Percentiles rank a stretch among this genome's conserved stretches.
Evolutionary conservation across 805 yeast genomes (phyloP).

Genomic region (Cyberlindnera lachancei): DNA sequence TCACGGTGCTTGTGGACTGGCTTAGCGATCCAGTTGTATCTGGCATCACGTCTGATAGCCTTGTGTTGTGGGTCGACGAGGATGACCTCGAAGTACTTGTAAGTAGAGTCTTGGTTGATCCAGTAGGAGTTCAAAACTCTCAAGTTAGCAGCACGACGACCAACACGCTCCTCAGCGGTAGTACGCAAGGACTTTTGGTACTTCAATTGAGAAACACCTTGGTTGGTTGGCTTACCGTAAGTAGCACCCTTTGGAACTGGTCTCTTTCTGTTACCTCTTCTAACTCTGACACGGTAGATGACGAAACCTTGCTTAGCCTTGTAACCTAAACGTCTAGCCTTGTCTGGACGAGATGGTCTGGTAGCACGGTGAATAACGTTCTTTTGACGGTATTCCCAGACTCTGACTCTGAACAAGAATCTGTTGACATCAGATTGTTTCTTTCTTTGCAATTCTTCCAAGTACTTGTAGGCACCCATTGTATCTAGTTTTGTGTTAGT

Average conservation of each 20-base stretch:
- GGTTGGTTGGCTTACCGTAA: slow-evolving; percentile 99
- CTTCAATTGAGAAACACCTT: slow-evolving; percentile 98
- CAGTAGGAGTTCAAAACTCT: slow-evolving; percentile 99
- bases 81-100: slow-evolving; percentile 98
- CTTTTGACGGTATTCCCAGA: slow-evolving; percentile 99
- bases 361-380: slow-evolving; percentile 97
- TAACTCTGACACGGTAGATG: slow-evolving; percentile 97
- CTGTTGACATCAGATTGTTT: slow-evolving; percentile 99
- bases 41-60: slow-evolving; percentile 97
- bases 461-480: slow-evolving; percentile 99
- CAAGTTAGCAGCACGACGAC: slow-evolving; percentile 97
- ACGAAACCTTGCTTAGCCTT: slow-evolving; percentile 99
- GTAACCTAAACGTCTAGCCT: slow-evolving; percentile 99
- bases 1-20: slow-evolving; percentile 99
- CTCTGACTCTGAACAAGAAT: slow-evolving; percentile 98
- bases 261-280: slow-evolving; percentile 99
- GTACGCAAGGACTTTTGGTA: slow-evolving; percentile 98
- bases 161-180: slow-evolving; percentile 99
- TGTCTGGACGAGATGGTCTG: slow-evolving; percentile 99
- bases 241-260: slow-evolving; percentile 99
- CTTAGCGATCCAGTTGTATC: slow-evolving; percentile 99
- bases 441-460: slow-evolving; percentile 99
- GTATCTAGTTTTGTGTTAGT: slow-evolving; percentile 5
- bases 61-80: slow-evolving; percentile 96
- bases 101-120: slow-evolving; percentile 99